These are phyloP conservation scores for Suhomyces atakaporum DNA, from an alignment of 1,139 yeast genomes.

Conservation along the genomic window DNA sequence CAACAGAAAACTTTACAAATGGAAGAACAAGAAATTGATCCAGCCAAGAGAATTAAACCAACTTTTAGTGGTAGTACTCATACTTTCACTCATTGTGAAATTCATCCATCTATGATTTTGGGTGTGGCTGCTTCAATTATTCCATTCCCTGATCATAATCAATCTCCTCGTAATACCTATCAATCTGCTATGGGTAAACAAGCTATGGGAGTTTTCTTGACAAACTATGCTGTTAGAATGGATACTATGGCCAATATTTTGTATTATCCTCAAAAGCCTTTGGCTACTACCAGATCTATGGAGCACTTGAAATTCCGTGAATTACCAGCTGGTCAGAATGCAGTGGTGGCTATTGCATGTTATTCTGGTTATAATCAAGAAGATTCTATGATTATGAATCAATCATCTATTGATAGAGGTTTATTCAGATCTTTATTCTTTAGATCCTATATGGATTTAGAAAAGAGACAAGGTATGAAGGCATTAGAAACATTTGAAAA, in stretches of 20 bases:
- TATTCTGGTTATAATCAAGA: slow-evolving; percentile 99
- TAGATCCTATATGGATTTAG: slow-evolving; percentile 98
- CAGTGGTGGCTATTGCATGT: slow-evolving; percentile 96
- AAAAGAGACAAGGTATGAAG: slow-evolving; percentile 97
- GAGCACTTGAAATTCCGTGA: slow-evolving; percentile 96
- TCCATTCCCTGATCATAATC: slow-evolving; percentile 99
- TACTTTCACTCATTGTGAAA: slow-evolving; percentile 97
- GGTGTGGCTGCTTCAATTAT: slow-evolving; percentile 98
- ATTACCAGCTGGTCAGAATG: slow-evolving; percentile 98
- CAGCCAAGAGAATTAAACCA: slow-evolving; percentile 87
- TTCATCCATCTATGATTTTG: slow-evolving; percentile 97
- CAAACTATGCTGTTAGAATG: slow-evolving; percentile 96
- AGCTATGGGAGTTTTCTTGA: slow-evolving; percentile 99
- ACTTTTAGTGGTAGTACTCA: slow-evolving; percentile 63
- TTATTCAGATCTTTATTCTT: slow-evolving; percentile 92
- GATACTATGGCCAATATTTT: slow-evolving; percentile 98
- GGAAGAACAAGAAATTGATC: slow-evolving; percentile 60
- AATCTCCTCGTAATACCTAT: slow-evolving; percentile 97
- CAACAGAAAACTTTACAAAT: slow-evolving; percentile 44
- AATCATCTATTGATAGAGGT: slow-evolving; percentile 95
- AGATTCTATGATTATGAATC: slow-evolving; percentile 99
- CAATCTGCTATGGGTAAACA: slow-evolving; percentile 99
- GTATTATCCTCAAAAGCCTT: slow-evolving; percentile 98
- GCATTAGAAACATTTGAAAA: slow-evolving; percentile 95
- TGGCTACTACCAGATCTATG: slow-evolving; percentile 99